Evolutionary conservation across 345 rosid genomes (phyloP), one percentile per base, ranked within the genome.

Genomic region (Populus ilicifolia): DNA sequence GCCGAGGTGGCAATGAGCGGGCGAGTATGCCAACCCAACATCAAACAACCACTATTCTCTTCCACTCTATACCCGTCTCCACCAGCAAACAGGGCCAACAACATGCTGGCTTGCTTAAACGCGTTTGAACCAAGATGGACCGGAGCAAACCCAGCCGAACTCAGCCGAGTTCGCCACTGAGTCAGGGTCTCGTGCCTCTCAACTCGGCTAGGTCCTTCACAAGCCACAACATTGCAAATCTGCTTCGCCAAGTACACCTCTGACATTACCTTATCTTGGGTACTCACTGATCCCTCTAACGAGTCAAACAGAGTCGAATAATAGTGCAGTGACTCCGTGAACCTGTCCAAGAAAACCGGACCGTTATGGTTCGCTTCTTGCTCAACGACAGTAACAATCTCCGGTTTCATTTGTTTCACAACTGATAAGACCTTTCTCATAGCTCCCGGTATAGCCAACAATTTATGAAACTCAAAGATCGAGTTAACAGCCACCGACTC

Each of bases 291-390:
- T 11, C 95, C 95, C 71, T 92, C 97, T 80, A 94, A 70, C 8
- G 97, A 94, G 84, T 94, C 98, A 36, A 94, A 94, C 84, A 92
- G 66, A 0, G 95, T 90, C 38, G 97, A 92, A 78, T 94, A 94
- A 62, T 92, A 92, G 75, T 94, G 98, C 18, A 94, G 52, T 12
- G 98, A 87, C 82, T 94, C 97, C 4, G 86, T 94, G 84, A 94
- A 94, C 79, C 98, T 90, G 88, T 92, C 93, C 75, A 90, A 25
- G 86, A 94, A 92, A 52, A 86, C 85, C 82, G 91, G 89, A 14
- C 94, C 89, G 50, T 92, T 94, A 61, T 92, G 97, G 79, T 88
- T 88, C 13, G 95, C 88, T 86, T 94, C 98, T 63, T 94, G 98
- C 86, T 94, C 98, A 1, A 90, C 95, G 3, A 94, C 79, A 1